These are phyloP conservation scores for Cetradonia linearis DNA, from an alignment of 495 filamentous ascomycete genomes.

Conservation along the genomic window DNA sequence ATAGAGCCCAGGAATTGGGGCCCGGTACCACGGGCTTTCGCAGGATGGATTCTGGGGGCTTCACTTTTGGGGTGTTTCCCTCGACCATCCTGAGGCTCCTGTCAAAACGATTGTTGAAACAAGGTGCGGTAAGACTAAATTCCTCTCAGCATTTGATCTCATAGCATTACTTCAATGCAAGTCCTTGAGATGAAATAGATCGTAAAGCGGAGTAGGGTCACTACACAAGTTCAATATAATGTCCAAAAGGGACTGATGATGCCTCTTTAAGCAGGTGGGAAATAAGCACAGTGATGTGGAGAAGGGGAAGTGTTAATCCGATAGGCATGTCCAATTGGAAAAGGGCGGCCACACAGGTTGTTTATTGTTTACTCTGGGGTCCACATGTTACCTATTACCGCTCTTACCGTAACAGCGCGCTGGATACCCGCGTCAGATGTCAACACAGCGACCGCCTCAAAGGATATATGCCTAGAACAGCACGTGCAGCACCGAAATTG, in stretches of 20 bases:
- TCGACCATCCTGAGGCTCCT: constrained; percentile 8
- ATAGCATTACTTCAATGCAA: background rate
- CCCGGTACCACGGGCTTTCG: constrained; percentile 16
- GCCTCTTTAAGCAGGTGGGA: background rate
- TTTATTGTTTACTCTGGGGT: background rate
- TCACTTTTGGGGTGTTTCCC: background rate
- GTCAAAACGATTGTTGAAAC: background rate
- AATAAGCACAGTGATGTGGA: background rate
- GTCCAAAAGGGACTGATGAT: background rate
- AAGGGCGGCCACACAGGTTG: background rate
- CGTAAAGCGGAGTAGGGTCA: background rate
- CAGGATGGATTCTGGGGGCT: constrained; percentile 12
- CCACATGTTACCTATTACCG: background rate
- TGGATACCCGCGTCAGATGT: background rate
- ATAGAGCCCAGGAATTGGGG: constrained; percentile 23
- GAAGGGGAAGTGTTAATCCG: background rate
- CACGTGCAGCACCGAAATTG: background rate
- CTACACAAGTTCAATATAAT: background rate
- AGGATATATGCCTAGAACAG: background rate
- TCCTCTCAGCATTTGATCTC: background rate
- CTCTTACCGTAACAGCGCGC: background rate
- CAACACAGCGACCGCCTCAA: background rate
- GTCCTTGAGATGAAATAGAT: background rate
- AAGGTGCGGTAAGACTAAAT: background rate
- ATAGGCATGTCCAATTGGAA: background rate